phyloP scores from a whole-genome alignment of 768 basidiomycete species.

The Boletus fagicola region DNA sequence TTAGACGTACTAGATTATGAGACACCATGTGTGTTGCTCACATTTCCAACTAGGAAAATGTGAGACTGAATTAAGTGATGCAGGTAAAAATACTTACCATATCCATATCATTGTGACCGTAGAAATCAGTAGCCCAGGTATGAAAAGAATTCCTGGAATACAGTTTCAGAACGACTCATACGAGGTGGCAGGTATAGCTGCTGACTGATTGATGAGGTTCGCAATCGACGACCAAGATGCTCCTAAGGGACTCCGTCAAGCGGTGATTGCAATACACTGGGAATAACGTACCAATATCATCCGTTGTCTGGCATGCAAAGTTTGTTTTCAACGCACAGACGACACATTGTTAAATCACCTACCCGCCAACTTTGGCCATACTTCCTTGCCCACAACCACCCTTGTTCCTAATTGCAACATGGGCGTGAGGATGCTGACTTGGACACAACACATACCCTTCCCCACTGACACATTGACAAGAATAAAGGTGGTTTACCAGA shows the following conservation, averaged over 20 bases:
- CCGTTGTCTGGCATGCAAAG: slow-evolving; percentile 42
- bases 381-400: slow-evolving; percentile 59
- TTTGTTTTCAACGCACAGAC: slow-evolving; percentile 1
- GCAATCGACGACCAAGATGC: slow-evolving; percentile 52
- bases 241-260: slow-evolving; percentile 26
- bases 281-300: slow-evolving; percentile 41
- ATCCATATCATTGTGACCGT: slow-evolving; percentile 68
- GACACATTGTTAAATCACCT: slow-evolving; percentile 16
- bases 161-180: not conserved
- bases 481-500: slow-evolving; percentile 55
- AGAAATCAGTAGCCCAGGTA: slow-evolving; percentile 62
- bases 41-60: slow-evolving; percentile 49
- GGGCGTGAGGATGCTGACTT: not conserved
- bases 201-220: slow-evolving; percentile 54
- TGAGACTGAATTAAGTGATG: not conserved
- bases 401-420: slow-evolving; percentile 46
- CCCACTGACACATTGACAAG: slow-evolving; percentile 68
- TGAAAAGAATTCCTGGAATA: slow-evolving; percentile 59
- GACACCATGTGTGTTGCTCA: slow-evolving; percentile 24
- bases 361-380: slow-evolving; percentile 70
- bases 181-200: not conserved
- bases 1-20: not conserved
- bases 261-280: not conserved
- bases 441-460: slow-evolving; percentile 42
- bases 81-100: slow-evolving; percentile 42